Base-by-base conservation (phyloP, 2,329 filamentous ascomycete species). In the Beauveria sp. region DNA sequence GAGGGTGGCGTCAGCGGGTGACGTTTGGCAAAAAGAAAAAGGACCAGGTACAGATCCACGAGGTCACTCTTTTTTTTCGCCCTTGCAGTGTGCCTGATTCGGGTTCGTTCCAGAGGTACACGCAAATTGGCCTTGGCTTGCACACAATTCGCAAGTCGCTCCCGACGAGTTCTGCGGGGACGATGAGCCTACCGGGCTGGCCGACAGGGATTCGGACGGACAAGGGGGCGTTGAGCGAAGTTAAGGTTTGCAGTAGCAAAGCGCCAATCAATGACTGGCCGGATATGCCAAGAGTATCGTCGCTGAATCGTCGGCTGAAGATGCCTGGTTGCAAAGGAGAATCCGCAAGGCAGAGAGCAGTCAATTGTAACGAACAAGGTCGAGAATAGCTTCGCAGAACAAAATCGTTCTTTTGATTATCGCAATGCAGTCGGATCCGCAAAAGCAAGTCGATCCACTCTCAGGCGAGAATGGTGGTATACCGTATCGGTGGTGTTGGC, bases 131-230 rank as follows among this genome's bases (percentile, higher is more conserved):
- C 30, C 28, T 37, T 18, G 51, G 41, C 50, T 52, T 18, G 9
- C 53, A 24, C 22, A 20, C n/a, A 46, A 34, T n/a, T 28, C 10
- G 28, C 18, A 26, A n/a, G 34, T 53, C 22, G 14, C 47, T 10
- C 22, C 22, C 22, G 22, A 24, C 22, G 4, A 30, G 30, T 26
- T 26, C 20, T 40, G 43, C 26, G 54, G 54, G 54, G 54, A 20
- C 16, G 20, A 24, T 40, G 46, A 50, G 28, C 24, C 48, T 43
- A 54, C 52, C 54, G 43, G 54, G 43, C 43, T 24, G 28, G 12
- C 54, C 54, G 54, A 56, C 43, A 37, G 43, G 54, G 54, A 47
- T 56, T 56, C 43, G 24, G 26, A 56, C 43, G 43, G 54, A 48
- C 28, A 43, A 34, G 50, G 24, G 18, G 6, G 37, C 14, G 51